These are phyloP conservation scores for Canavalia ensiformis DNA, from an alignment of 306 rosid genomes.

Conservation along the genomic window DNA sequence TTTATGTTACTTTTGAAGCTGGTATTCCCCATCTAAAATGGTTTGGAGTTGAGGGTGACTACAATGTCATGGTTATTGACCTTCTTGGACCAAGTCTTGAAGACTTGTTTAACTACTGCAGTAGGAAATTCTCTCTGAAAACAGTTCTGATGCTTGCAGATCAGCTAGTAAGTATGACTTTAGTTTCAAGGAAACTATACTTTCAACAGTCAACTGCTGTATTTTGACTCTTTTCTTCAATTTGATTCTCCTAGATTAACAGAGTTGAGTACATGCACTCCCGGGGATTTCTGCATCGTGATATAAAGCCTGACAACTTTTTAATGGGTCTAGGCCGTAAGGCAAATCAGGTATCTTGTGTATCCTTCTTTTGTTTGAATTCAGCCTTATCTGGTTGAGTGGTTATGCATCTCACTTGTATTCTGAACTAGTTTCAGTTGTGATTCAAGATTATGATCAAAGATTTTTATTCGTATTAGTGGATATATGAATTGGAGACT, in stretches of 20 bases:
- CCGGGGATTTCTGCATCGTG: conserved; percentile 98
- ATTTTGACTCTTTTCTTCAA: conserved; percentile 44
- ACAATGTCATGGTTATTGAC: conserved; percentile 95
- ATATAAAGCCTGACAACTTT: conserved; percentile 99
- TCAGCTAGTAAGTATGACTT: conserved; percentile 81
- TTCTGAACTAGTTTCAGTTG: conserved; percentile 21
- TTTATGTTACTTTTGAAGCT: conserved; percentile 59
- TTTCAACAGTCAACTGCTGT: conserved; percentile 25
- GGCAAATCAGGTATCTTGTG: conserved; percentile 87
- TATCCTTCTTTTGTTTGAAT: conserved; percentile 30
- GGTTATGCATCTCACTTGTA: conserved; percentile 26
- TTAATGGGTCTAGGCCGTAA: conserved; percentile 98
- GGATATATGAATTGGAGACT: conserved; percentile 9
- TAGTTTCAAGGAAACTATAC: conserved; percentile 34
- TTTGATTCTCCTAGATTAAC: conserved; percentile 67
- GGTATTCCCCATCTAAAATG: conserved; percentile 96
- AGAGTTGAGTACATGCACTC: conserved; percentile 99
- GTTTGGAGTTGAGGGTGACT: conserved; percentile 98
- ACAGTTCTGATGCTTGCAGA: conserved; percentile 98
- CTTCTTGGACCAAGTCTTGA: conserved; percentile 99
- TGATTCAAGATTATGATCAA: conserved; percentile 28
- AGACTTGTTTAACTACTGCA: conserved; percentile 95
- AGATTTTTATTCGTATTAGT: background rate
- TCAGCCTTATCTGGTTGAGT: conserved; percentile 20
- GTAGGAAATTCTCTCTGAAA: conserved; percentile 83